A percentile compares a stretch with the other conserved stretches of the same genome.
phyloP scores from a whole-genome alignment of 2,329 filamentous ascomycete species.

The Ramularia endophylla region DNA sequence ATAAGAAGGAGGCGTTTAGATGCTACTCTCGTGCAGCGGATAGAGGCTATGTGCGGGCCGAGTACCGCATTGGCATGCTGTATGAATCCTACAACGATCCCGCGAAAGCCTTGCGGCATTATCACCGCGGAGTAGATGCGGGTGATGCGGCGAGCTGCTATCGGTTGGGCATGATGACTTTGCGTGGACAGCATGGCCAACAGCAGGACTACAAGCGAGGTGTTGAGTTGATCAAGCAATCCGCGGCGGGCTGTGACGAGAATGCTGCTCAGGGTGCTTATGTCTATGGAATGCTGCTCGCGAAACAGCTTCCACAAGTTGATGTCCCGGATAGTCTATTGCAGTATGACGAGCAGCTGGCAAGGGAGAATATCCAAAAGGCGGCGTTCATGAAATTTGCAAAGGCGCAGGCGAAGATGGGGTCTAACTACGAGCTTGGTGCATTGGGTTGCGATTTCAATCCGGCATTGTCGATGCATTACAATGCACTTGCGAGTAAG shows the following conservation, averaged over 20 bases:
- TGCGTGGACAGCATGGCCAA: conserved; percentile 90
- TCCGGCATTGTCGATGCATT: conserved; percentile 85
- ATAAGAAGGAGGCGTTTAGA: conserved; percentile 90
- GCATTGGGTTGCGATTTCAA: conserved; percentile 93
- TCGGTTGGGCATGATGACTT: conserved; percentile 93
- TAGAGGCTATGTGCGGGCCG: conserved; percentile 77
- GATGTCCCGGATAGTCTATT: conserved; percentile 67
- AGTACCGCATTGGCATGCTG: conserved; percentile 98
- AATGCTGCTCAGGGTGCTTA: conserved; percentile 96
- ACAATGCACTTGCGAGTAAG: conserved; percentile 85
- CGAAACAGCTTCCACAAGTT: conserved; percentile 86
- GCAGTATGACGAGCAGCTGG: conserved; percentile 63
- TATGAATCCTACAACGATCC: conserved; percentile 94
- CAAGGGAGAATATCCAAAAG: conserved; percentile 89
- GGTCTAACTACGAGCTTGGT: conserved; percentile 88
- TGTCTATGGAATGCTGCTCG: conserved; percentile 81
- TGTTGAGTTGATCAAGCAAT: conserved; percentile 73
- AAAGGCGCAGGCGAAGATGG: conserved; percentile 97
- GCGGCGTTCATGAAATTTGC: conserved; percentile 93
- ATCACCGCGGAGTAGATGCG: conserved; percentile 70
- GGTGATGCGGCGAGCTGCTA: conserved; percentile 84
- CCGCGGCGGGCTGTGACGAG: conserved; percentile 84
- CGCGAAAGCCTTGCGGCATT: conserved; percentile 84
- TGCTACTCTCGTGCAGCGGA: conserved; percentile 83
- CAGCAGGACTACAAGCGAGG: conserved; percentile 72